Evolutionary conservation across 2,329 filamentous ascomycete species (phyloP).

Genomic region (Pyricularia sp.): DNA sequence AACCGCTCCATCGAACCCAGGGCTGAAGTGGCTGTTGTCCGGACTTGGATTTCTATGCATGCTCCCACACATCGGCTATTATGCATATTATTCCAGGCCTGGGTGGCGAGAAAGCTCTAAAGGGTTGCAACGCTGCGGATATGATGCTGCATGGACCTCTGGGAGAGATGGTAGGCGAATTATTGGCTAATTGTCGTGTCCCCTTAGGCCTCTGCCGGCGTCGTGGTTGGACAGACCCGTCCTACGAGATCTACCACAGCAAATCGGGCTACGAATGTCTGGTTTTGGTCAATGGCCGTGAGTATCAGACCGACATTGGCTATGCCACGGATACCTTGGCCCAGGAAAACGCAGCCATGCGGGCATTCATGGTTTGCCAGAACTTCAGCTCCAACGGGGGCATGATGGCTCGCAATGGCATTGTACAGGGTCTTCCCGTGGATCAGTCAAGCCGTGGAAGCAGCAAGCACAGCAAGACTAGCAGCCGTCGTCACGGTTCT

Average conservation of each 20-base stretch:
- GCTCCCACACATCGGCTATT: not conserved
- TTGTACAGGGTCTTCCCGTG: slow-evolving; percentile 56
- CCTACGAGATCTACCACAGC: slow-evolving; percentile 74
- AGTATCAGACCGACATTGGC: slow-evolving; percentile 84
- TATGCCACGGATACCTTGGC: slow-evolving; percentile 77
- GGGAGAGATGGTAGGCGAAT: not conserved
- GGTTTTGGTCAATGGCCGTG: slow-evolving; percentile 89
- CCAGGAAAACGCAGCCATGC: slow-evolving; percentile 88
- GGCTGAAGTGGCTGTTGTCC: not conserved
- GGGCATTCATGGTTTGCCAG: slow-evolving; percentile 93
- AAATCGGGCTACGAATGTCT: slow-evolving; percentile 75
- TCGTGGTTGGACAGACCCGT: slow-evolving; percentile 85
- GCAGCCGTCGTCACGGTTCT: slow-evolving; percentile 30
- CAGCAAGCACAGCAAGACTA: slow-evolving; percentile 37
- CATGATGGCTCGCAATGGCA: slow-evolving; percentile 66
- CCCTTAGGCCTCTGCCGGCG: slow-evolving; percentile 79
- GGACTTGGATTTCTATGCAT: not conserved
- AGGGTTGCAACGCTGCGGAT: not conserved
- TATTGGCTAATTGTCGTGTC: slow-evolving; percentile 22
- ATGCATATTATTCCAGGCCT: not conserved
- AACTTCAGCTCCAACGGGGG: slow-evolving; percentile 97
- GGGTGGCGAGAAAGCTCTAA: not conserved
- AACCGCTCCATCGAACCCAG: not conserved
- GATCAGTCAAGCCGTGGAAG: slow-evolving; percentile 37
- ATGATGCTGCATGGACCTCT: slow-evolving; percentile 2